A percentile compares a stretch with the other conserved stretches of the same genome.
phyloP scores from a whole-genome alignment of 352 stramenopile genomes.

The Phytophthora parvispora region DNA sequence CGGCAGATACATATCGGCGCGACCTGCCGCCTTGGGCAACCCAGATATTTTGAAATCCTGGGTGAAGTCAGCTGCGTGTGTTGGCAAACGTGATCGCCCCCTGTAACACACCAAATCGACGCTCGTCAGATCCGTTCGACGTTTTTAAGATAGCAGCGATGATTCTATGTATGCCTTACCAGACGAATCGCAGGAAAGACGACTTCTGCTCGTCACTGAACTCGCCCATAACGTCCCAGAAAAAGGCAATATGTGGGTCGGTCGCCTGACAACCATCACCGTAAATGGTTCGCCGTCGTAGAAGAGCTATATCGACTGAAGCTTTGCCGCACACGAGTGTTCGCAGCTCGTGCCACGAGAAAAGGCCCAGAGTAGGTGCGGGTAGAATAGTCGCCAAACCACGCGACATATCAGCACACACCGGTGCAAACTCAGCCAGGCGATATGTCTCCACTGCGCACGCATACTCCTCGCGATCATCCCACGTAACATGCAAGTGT shows the following conservation, averaged over 20 bases:
- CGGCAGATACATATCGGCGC: conserved; percentile 86
- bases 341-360: conserved; percentile 91
- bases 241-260: conserved; percentile 90
- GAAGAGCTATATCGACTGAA: conserved; percentile 89
- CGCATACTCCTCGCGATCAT: conserved; percentile 91
- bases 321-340: conserved; percentile 93
- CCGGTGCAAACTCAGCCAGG: conserved; percentile 80
- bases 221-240: conserved; percentile 91
- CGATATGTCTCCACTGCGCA: conserved; percentile 82
- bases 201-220: conserved; percentile 94
- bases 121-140: conserved; percentile 10
- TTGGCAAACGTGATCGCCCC: conserved; percentile 91
- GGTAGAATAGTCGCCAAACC: conserved; percentile 92
- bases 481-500: conserved; percentile 89
- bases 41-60: conserved; percentile 93
- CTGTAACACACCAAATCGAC: conserved; percentile 24
- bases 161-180: conserved; percentile 45
- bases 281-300: conserved; percentile 92
- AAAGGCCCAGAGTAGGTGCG: conserved; percentile 77
- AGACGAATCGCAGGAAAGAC: conserved; percentile 91
- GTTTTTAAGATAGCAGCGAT: background rate
- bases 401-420: conserved; percentile 78
- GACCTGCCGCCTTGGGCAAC: conserved; percentile 77
- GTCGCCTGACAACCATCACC: conserved; percentile 88
- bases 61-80: conserved; percentile 89